These are phyloP conservation scores for Mycena rosella DNA, from an alignment of 768 basidiomycete species.

Conservation along the genomic window DNA sequence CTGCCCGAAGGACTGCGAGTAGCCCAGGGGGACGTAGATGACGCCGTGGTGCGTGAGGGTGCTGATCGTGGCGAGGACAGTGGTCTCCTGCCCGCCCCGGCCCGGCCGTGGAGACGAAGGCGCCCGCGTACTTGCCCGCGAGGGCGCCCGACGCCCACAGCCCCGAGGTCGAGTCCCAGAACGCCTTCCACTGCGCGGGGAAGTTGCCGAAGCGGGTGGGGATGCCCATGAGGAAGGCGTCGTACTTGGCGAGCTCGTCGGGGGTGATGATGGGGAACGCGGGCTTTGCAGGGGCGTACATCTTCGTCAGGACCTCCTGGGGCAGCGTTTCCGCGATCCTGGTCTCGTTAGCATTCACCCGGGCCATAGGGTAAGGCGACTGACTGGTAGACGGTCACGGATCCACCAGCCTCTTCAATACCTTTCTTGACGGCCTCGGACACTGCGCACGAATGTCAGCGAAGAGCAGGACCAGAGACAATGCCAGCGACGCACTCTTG, in stretches of 20 bases:
- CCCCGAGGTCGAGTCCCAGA: slow-evolving; percentile 82
- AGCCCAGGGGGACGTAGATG: slow-evolving; percentile 80
- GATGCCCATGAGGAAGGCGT: slow-evolving; percentile 80
- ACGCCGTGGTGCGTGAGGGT: slow-evolving; percentile 82
- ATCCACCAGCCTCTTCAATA: slow-evolving; percentile 62
- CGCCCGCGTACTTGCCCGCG: slow-evolving; percentile 79
- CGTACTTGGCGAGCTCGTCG: slow-evolving; percentile 65
- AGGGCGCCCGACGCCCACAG: slow-evolving; percentile 73
- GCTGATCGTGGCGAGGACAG: slow-evolving; percentile 63
- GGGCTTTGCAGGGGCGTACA: slow-evolving; percentile 81
- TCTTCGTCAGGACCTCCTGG: slow-evolving; percentile 70
- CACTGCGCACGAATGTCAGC: slow-evolving; percentile 57
- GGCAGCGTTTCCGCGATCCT: slow-evolving; percentile 87
- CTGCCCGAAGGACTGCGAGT: slow-evolving; percentile 60
- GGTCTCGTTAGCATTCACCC: too few species aligned
- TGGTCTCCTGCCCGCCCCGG: slow-evolving; percentile 84
- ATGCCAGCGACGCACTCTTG: slow-evolving; percentile 58
- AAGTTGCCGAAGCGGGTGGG: slow-evolving; percentile 84
- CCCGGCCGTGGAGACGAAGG: slow-evolving; percentile 79
- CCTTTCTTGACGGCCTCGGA: slow-evolving; percentile 68
- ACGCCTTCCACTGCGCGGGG: slow-evolving; percentile 79
- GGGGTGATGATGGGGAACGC: slow-evolving; percentile 77
- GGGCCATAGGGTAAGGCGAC: too few species aligned
- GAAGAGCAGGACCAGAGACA: too few species aligned
- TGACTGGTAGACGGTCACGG: slow-evolving; percentile 68